Evolutionary conservation across 495 filamentous ascomycete genomes (phyloP), one percentile per base, ranked within the genome.

Genomic region (Physcia stellaris): DNA sequence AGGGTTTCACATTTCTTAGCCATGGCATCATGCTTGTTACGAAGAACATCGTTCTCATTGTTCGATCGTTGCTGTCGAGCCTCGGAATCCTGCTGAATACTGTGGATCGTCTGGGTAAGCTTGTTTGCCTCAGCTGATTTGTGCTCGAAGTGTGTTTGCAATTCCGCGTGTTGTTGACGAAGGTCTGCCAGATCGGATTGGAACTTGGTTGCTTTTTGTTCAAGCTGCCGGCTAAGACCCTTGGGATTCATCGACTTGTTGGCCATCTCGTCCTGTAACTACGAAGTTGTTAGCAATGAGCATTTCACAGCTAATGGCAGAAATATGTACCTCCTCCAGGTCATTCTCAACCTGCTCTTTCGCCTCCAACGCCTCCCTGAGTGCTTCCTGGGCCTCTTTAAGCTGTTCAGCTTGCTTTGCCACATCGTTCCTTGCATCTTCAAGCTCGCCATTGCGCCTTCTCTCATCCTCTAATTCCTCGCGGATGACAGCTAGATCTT

Each of bases 211-310:
- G 70, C 64, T 51, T 75, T 78, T 40, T 83, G 77, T 49, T 87
- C 82, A 13, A 83, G 70, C 56, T 85, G 81, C 26, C 80, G 70
- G 33, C 73, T 78, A 11, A 83, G 63, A n/a, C 77, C 79, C 52
- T 79, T 86, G 20, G 79, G 79, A 17, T 71, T 77, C 38, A 86
- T 68, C 0, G 80, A 85, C 51, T 83, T 86, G 53, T 86, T 77
- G 6, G 77, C 66, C 66, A 86, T 74, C 46, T 88, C 81, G 32
- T 83, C 77, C 35, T 78, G 78, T 15, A 90, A 56, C 53, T 86
- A 44, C 13, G 6, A 11, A 22, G 12, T 13, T 13, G n/a, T 45
- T 29, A 47, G 36, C 24, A 39, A 17, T 23, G 6, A 35, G 7
- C 28, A 9, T 1, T 34, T 6, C 11, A 37, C 11, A n/a, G 12